Conservation (phyloP, 805 yeast species). For the Myxozyma kluyveri region DNA sequence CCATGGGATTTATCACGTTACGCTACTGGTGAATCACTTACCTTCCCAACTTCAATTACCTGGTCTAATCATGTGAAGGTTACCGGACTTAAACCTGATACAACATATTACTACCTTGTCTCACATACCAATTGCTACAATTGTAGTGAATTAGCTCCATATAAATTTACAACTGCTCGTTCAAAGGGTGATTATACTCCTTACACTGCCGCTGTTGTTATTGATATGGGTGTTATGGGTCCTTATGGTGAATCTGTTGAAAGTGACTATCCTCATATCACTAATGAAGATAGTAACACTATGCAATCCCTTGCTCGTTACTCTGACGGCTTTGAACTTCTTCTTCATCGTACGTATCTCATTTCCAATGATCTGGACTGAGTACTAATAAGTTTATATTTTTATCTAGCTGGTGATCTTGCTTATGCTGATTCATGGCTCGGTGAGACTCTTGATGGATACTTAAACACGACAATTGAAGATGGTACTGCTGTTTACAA, state of each 20-base stretch:
- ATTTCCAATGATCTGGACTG: not conserved
- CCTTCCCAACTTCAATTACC: constrained; percentile 32
- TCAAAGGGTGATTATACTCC: constrained; percentile 25
- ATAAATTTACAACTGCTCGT: constrained; percentile 28
- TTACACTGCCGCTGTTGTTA: constrained; percentile 24
- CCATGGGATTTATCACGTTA: constrained; percentile 18
- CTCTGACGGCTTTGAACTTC: constrained; percentile 19
- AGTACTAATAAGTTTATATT: not conserved
- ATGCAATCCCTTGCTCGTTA: constrained; percentile 28
- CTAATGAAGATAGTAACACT: constrained; percentile 17
- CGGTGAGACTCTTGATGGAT: constrained; percentile 23
- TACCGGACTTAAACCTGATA: constrained; percentile 32
- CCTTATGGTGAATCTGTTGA: constrained; percentile 13
- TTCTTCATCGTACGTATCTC: constrained; percentile 22
- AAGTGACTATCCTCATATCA: constrained; percentile 16
- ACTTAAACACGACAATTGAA: constrained; percentile 17
- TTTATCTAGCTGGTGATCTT: constrained; percentile 33
- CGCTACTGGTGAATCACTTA: constrained; percentile 28
- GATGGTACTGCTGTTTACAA: constrained; percentile 16
- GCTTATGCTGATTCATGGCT: constrained; percentile 39
- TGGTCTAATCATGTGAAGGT: constrained; percentile 35
- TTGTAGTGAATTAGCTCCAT: constrained; percentile 18
- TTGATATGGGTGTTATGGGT: constrained; percentile 30
- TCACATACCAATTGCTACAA: constrained; percentile 27
- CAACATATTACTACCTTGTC: constrained; percentile 36